A percentile compares a stretch with the other conserved stretches of the same genome.
Evolutionary conservation across 2,329 filamentous ascomycete species (phyloP).

Genomic region (Xylaria polymorpha): DNA sequence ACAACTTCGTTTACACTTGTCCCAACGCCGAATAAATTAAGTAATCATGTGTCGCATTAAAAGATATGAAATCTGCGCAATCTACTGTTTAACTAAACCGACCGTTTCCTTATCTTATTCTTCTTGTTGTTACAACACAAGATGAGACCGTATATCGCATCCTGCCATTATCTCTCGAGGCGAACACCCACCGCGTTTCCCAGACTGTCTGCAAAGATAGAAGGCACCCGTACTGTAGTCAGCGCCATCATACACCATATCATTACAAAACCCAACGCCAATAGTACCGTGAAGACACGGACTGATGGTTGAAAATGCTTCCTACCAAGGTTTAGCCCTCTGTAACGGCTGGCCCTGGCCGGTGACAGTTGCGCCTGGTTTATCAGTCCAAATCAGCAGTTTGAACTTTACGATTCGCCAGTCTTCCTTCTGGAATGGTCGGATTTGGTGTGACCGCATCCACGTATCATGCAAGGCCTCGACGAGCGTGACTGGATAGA

Average conservation of each 20-base stretch:
- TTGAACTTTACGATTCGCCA: slow-evolving; percentile 5
- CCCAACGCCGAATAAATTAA: background rate
- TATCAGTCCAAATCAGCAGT: background rate
- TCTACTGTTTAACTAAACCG: background rate
- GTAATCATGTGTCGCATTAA: background rate
- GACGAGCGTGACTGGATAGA: no score
- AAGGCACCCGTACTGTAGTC: background rate
- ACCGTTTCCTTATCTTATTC: background rate
- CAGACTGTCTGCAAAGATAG: background rate
- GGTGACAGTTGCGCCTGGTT: background rate
- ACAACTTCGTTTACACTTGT: background rate
- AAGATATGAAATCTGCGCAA: background rate
- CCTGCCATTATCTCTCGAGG: background rate
- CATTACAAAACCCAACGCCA: background rate
- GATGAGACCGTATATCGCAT: background rate
- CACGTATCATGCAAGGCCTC: no score
- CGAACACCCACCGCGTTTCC: background rate
- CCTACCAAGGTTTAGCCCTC: background rate
- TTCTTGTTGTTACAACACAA: background rate
- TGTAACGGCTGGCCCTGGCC: background rate
- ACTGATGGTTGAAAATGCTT: background rate
- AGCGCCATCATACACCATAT: background rate
- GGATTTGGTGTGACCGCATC: background rate
- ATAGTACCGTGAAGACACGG: background rate
- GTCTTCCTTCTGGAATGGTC: background rate